phyloP scores from a whole-genome alignment of 768 basidiomycete species.

The Lactarius akahatsu region DNA sequence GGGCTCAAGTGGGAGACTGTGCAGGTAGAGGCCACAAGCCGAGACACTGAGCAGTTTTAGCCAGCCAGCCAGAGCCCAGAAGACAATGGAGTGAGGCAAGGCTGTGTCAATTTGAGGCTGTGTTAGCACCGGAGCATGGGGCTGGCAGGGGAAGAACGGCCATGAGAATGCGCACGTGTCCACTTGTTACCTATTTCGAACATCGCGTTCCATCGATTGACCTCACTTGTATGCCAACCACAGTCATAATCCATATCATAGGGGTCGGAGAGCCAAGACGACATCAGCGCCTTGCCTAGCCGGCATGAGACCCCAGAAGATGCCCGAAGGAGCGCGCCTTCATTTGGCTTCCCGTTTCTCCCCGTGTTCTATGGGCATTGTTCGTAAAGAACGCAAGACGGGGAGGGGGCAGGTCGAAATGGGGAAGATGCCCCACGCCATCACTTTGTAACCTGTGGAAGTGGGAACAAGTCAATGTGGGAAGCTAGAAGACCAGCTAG shows the following conservation, averaged over 20 bases:
- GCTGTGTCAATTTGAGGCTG: background rate
- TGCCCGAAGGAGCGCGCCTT: background rate
- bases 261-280: background rate
- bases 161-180: background rate
- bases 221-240: background rate
- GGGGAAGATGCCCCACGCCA: background rate
- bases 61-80: background rate
- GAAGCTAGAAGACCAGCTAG: background rate
- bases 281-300: background rate
- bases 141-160: too few species aligned
- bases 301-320: background rate
- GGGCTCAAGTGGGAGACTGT: background rate
- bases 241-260: background rate
- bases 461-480: background rate
- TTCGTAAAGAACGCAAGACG: background rate
- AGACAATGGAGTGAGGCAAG: background rate
- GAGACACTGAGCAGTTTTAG: conserved; percentile 1
- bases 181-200: background rate
- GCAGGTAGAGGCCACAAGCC: background rate
- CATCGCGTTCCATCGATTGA: conserved; percentile 9
- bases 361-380: background rate
- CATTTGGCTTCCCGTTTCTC: background rate
- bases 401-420: background rate
- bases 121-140: background rate
- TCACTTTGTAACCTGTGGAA: background rate